phyloP scores from a whole-genome alignment of 257 asterid species.

The Scutellaria galericulata region DNA sequence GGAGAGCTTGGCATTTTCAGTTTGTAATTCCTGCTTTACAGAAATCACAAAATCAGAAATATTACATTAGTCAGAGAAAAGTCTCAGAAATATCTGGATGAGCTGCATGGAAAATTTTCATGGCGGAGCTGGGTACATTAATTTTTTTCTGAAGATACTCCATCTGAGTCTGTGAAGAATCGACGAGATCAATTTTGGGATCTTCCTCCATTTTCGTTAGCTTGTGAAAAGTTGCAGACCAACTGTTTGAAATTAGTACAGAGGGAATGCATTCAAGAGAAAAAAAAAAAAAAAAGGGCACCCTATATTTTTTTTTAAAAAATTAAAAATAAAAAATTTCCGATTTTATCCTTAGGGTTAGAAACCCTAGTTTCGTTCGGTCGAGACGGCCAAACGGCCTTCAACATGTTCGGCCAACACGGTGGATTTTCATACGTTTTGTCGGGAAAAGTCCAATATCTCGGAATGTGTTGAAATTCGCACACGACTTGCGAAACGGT shows the following conservation, averaged over 20 bases:
- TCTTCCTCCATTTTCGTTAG: constrained; percentile 43
- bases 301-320: too few species aligned
- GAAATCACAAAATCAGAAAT: constrained; percentile 11
- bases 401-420: too few species aligned
- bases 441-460: too few species aligned
- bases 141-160: constrained; percentile 58
- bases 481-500: too few species aligned
- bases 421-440: too few species aligned
- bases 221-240: constrained; percentile 31
- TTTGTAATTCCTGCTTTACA: constrained; percentile 63
- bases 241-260: constrained; percentile 40
- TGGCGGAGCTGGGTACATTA: constrained; percentile 42
- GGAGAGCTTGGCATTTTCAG: constrained; percentile 65
- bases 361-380: too few species aligned
- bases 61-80: not conserved
- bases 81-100: not conserved
- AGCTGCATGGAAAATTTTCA: not conserved
- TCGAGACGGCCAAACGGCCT: too few species aligned
- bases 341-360: too few species aligned
- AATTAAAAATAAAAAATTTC: too few species aligned
- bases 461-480: too few species aligned
- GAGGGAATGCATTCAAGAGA: not conserved
- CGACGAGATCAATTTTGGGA: constrained; percentile 38
- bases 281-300: not conserved
- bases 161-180: constrained; percentile 46